Base-by-base conservation (phyloP, 306 rosid genomes). In the Vicia sativa region DNA sequence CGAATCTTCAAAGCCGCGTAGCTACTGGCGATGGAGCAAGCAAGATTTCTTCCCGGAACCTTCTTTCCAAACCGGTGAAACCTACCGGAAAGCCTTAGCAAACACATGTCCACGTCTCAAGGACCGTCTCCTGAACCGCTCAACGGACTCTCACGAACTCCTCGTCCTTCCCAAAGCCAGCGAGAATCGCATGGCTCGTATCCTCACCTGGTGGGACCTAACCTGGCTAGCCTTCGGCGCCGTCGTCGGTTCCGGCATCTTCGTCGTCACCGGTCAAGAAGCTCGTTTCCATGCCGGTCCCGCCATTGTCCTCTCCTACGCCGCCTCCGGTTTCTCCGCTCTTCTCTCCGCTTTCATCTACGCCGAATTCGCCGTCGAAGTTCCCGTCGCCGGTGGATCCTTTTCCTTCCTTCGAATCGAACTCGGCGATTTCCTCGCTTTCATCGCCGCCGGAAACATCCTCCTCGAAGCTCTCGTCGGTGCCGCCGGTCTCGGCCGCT, bases 131-230 rank as follows among this genome's bases (percentile, higher is more conserved):
- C 73, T 87, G 12, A 82, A 66, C 71, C 96, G 98, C 8, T 93
- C 98, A 50, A 75, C 89, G 3, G 96, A 93, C 68, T 62, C 74
- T 1, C 28, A 75, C n/a, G 98, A 93, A 76, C 91, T 93, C 54
- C 74, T 78, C 31, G 86, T 80, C 56, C 95, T 93, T 18, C 91
- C 84, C 0, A 80, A 67, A 15, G 84, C 81, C 52, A 90, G 98
- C 67, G 90, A 86, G 84, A 69, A 88, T 59, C 62, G 46, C 21
- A 82, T 93, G 96, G 42, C 29, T 10, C 87, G 82, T 35, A 85
- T 95, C 77, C 95, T 93, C 72, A 85, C 91, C 0, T 88, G 96
- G 91, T 93, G 97, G 98, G 98, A 93, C 64, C 73, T 93, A 55
- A 63, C 81, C 8, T 93, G 98, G 97, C 86, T 93, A 38, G 57